Percentiles rank a stretch among this genome's conserved stretches.
phyloP scores from a whole-genome alignment of 495 filamentous ascomycete species.

The Neurospora tetraspora region DNA sequence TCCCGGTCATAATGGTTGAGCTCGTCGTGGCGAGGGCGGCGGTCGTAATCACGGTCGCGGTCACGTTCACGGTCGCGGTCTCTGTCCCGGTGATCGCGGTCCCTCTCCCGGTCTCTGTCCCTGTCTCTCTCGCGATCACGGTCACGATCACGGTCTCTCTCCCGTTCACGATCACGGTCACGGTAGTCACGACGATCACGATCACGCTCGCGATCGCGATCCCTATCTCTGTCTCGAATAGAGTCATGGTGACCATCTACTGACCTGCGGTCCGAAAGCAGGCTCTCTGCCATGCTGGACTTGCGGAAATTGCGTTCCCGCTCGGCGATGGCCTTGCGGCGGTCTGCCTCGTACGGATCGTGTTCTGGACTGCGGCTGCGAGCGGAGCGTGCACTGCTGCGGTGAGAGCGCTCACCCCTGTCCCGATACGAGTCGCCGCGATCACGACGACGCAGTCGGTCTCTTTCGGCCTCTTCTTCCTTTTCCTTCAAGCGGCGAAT shows the following conservation, averaged over 20 bases:
- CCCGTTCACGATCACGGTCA: constrained; percentile 34
- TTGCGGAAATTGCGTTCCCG: constrained; percentile 83
- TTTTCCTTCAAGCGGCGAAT: constrained; percentile 84
- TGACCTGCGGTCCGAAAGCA: constrained; percentile 42
- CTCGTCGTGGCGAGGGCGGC: constrained; percentile 38
- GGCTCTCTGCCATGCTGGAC: constrained; percentile 53
- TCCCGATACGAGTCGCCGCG: constrained; percentile 46
- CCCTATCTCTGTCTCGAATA: constrained; percentile 40
- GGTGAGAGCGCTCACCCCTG: constrained; percentile 51
- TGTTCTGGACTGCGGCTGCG: constrained; percentile 65
- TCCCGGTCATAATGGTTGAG: constrained; percentile 54
- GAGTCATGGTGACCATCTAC: constrained; percentile 29
- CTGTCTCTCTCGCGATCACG: constrained; percentile 30
- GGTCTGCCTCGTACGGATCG: constrained; percentile 82
- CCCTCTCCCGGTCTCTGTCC: constrained; percentile 24
- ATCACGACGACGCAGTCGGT: constrained; percentile 55
- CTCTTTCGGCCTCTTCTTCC: constrained; percentile 73
- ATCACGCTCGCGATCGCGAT: constrained; percentile 46
- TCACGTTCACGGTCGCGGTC: constrained; percentile 26
- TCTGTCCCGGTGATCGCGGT: constrained; percentile 29
- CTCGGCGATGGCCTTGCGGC: constrained; percentile 75
- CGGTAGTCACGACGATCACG: constrained; percentile 34
- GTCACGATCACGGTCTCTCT: constrained; percentile 24
- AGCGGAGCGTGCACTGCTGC: constrained; percentile 38
- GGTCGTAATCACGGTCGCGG: constrained; percentile 27